These are phyloP conservation scores for Tetrahymena elliotti DNA, from an alignment of 73 alveolate species.

Conservation along the genomic window DNA sequence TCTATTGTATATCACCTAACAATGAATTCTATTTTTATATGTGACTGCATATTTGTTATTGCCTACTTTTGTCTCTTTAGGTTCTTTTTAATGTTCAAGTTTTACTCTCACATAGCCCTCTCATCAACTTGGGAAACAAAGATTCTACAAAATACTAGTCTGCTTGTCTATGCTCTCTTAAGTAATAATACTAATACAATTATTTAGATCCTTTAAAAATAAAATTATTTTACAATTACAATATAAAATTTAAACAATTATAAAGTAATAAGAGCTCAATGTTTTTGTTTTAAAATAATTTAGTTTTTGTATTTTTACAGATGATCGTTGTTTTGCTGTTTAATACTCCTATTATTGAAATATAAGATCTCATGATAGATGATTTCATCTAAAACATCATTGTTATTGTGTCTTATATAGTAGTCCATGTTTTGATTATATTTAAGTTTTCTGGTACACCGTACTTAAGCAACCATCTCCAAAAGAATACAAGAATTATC, in stretches of 20 bases:
- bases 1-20: not conserved
- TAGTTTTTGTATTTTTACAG: not conserved
- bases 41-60: not conserved
- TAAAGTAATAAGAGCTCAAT: not conserved
- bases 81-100: not conserved
- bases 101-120: not conserved
- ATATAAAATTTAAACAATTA: not conserved
- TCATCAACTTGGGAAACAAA: not conserved
- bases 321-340: not conserved
- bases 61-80: not conserved
- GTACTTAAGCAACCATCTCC: not conserved
- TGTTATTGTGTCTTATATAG: not conserved
- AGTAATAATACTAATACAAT: not conserved
- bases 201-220: too few species aligned
- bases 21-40: not conserved
- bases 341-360: not conserved
- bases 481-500: not conserved
- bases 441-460: not conserved
- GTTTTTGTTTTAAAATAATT: not conserved
- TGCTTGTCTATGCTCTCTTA: not conserved
- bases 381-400: not conserved
- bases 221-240: too few species aligned
- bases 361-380: not conserved
- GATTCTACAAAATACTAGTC: not conserved
- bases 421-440: not conserved